Evolutionary conservation across 2,329 filamentous ascomycete genomes (phyloP), one percentile per base, ranked within the genome.

Genomic region (Aspergillus neotritici): DNA sequence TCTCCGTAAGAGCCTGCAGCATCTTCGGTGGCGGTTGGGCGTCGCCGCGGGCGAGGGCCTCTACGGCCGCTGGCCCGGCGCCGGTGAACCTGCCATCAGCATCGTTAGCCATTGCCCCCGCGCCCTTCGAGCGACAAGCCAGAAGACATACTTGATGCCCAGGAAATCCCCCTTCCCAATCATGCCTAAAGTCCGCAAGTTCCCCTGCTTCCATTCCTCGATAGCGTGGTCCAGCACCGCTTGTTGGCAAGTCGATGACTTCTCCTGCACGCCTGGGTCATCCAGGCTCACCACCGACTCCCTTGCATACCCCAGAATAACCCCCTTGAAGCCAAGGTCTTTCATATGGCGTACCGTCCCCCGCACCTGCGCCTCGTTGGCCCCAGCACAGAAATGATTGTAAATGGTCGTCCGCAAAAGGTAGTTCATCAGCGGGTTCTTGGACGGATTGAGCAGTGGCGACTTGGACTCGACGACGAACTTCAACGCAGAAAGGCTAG

Each of bases 351-450:
- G 47, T 3, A 71, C 58, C 0, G 64, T 69, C 4, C 51, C 50
- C 4, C 54, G 53, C 3, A 74, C 69, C 42, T 74, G 69, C 0
- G 15, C 34, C 9, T 61, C 54, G 16, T 66, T 72, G 1, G 60
- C 62, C 0, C 72, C 72, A 0, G 72, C 72, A 35, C 72, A 75
- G 49, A 75, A 75, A 9, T 75, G 72, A 31, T 74, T 63, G 47
- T 75, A 75, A 8, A 74, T 61, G 2, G 68, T 51, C 11, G 53
- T 57, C 14, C 62, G 62, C 5, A 69, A 54, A 3, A 68, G 44
- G 37, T 61, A 57, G 15, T 65, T 60, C 8, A 75, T 52, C 2
- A 72, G 11, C 0, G 55, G 57, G 46, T 72, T 72, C 4, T 53
- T 57, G 17, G 72, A 68, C 0, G 70, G 67, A 40, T 68, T 66